phyloP scores from a whole-genome alignment of 2,329 filamentous ascomycete species.

The Botrytis medusae region DNA sequence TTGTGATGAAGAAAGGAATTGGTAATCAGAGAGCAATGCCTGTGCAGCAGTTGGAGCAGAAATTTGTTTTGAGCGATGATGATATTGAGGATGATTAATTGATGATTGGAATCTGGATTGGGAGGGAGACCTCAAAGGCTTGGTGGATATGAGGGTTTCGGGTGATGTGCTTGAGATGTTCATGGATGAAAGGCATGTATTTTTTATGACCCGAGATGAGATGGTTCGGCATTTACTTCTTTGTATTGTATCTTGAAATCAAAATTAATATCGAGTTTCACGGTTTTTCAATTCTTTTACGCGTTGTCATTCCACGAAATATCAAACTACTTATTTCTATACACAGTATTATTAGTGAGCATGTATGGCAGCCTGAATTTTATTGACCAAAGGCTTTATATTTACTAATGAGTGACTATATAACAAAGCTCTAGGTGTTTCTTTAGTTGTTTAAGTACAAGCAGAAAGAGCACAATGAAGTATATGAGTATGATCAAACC shows the following conservation, averaged over 20 bases:
- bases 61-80: constrained; percentile 75
- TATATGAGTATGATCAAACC: constrained; percentile 33
- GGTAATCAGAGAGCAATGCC: constrained; percentile 25
- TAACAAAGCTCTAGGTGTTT: constrained; percentile 37
- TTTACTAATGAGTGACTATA: constrained; percentile 41
- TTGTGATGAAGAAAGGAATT: constrained; percentile 33
- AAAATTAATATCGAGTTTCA: not conserved
- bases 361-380: not conserved
- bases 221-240: not conserved
- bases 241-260: not conserved
- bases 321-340: not conserved
- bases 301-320: not conserved
- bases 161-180: not conserved
- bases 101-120: not conserved
- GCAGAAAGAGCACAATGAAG: constrained; percentile 34
- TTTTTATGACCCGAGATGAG: not conserved
- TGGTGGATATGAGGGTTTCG: not conserved
- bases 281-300: not conserved
- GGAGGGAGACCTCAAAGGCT: not conserved
- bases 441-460: constrained; percentile 30
- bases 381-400: constrained; percentile 29
- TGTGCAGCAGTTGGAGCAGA: constrained; percentile 49
- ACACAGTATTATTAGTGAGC: not conserved
- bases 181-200: not conserved
- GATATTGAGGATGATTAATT: constrained; percentile 70